Conservation (phyloP, 2,329 filamentous ascomycete genomes). For the Sarocladium brachiariae region DNA sequence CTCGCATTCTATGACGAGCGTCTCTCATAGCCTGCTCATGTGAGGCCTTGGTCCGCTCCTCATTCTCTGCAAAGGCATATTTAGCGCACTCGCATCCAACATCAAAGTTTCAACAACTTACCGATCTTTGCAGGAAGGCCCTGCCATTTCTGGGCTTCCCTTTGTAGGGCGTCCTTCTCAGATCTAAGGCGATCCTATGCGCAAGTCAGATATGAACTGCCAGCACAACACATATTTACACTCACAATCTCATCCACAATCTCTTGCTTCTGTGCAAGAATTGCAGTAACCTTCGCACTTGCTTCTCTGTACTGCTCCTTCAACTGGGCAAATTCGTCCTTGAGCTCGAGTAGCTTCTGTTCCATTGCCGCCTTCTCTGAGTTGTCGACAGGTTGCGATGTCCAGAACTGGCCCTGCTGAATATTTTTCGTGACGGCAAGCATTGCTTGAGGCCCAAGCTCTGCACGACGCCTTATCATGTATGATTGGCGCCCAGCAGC, state of each 20-base stretch:
- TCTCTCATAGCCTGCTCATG: constrained; percentile 26
- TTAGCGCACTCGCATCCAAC: constrained; percentile 14
- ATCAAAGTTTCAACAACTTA: constrained; percentile 24
- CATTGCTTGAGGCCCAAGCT: constrained; percentile 70
- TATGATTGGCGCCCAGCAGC: constrained; percentile 61
- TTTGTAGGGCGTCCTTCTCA: constrained; percentile 64
- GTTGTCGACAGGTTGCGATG: constrained; percentile 65
- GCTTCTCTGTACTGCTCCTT: constrained; percentile 26
- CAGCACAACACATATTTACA: not conserved
- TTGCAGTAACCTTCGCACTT: constrained; percentile 30
- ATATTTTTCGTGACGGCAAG: constrained; percentile 63
- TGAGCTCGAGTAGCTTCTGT: constrained; percentile 39
- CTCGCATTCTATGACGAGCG: constrained; percentile 32
- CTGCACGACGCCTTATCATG: constrained; percentile 60
- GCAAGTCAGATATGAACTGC: not conserved
- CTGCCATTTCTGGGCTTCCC: constrained; percentile 55
- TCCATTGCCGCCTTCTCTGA: constrained; percentile 57
- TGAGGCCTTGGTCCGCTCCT: constrained; percentile 25
- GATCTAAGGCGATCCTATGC: constrained; percentile 37
- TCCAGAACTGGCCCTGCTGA: constrained; percentile 61
- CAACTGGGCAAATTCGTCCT: constrained; percentile 27
- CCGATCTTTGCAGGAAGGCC: constrained; percentile 66
- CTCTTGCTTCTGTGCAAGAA: constrained; percentile 36
- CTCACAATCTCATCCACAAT: constrained; percentile 33
- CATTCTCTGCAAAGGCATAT: constrained; percentile 23